A percentile compares a stretch with the other conserved stretches of the same genome.
These are phyloP conservation scores for Aspergillus hortae DNA, from an alignment of 2,329 filamentous ascomycete species.

Conservation along the genomic window DNA sequence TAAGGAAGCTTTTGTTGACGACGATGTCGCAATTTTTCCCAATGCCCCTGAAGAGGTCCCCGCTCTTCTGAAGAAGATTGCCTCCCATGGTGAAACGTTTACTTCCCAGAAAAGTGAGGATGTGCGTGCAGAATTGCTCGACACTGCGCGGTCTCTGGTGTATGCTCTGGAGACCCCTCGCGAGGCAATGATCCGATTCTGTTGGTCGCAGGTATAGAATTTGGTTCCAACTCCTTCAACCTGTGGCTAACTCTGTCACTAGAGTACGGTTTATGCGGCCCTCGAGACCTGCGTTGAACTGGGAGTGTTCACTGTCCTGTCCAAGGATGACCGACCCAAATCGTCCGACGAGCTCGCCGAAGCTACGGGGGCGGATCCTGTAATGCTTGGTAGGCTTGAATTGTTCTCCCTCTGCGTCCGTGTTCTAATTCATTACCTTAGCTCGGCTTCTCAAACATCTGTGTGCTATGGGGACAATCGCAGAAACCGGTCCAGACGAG, in stretches of 20 bases:
- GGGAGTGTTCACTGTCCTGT: constrained; percentile 19
- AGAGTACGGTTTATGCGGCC: constrained; percentile 20
- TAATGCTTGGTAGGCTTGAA: constrained; percentile 15
- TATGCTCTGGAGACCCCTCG: constrained; percentile 43
- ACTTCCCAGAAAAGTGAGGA: constrained; percentile 5
- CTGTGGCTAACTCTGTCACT: not conserved
- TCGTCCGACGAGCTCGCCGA: constrained; percentile 17
- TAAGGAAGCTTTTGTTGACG: constrained; percentile 8
- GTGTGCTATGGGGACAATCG: constrained; percentile 32
- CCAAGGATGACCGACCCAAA: constrained; percentile 21
- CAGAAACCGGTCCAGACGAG: constrained; percentile 28
- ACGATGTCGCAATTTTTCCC: constrained; percentile 10
- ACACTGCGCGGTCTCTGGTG: constrained; percentile 15
- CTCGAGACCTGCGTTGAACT: constrained; percentile 22
- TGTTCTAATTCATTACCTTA: not conserved
- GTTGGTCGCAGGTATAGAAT: constrained; percentile 40
- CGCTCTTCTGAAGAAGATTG: constrained; percentile 9
- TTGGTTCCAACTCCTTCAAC: not conserved
- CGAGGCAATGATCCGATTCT: constrained; percentile 48
- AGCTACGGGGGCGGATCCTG: constrained; percentile 15
- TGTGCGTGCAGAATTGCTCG: constrained; percentile 12
- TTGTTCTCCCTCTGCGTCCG: not conserved
- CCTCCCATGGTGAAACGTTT: constrained; percentile 8
- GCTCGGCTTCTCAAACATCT: constrained; percentile 35
- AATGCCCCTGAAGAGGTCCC: constrained; percentile 11